A percentile compares a stretch with the other conserved stretches of the same genome.
These are phyloP conservation scores for Pneumocystis oryctolagi DNA, from an alignment of 1,139 yeast genomes.

Conservation along the genomic window DNA sequence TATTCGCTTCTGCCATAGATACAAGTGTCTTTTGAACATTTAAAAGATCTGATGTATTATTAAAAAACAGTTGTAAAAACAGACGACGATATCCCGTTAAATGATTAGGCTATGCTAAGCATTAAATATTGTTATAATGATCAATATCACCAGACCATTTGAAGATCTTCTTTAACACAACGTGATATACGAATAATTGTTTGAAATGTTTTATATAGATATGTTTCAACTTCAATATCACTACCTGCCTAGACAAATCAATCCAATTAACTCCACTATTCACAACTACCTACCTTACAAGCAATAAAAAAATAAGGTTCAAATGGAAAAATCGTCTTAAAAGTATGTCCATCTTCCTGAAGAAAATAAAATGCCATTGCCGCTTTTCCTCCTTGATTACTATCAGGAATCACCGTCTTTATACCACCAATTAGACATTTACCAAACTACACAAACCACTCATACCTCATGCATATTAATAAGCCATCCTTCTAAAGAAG, in stretches of 20 bases:
- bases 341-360: slow-evolving; percentile 96
- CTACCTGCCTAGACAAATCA: slow-evolving; percentile 26
- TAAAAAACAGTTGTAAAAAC: slow-evolving; percentile 54
- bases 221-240: slow-evolving; percentile 80
- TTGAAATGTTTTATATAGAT: slow-evolving; percentile 54
- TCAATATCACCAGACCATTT: slow-evolving; percentile 22
- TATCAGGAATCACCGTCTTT: not conserved
- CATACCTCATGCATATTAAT: slow-evolving; percentile 48
- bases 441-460: not conserved
- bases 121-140: not conserved
- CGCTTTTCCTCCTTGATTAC: slow-evolving; percentile 42
- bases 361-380: slow-evolving; percentile 90
- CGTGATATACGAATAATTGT: slow-evolving; percentile 42
- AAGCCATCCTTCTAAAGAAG: slow-evolving; percentile 70
- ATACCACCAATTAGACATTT: not conserved
- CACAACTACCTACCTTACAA: slow-evolving; percentile 32
- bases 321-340: slow-evolving; percentile 67
- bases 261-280: not conserved
- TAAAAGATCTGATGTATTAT: slow-evolving; percentile 58
- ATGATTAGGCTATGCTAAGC: slow-evolving; percentile 46
- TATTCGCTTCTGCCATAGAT: slow-evolving; percentile 61
- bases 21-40: slow-evolving; percentile 53
- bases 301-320: slow-evolving; percentile 82
- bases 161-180: slow-evolving; percentile 59
- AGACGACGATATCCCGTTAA: slow-evolving; percentile 58